Evolutionary conservation across 306 rosid species (phyloP), one percentile per base, ranked within the genome.

Genomic region (Oxytropis ochrocephala): DNA sequence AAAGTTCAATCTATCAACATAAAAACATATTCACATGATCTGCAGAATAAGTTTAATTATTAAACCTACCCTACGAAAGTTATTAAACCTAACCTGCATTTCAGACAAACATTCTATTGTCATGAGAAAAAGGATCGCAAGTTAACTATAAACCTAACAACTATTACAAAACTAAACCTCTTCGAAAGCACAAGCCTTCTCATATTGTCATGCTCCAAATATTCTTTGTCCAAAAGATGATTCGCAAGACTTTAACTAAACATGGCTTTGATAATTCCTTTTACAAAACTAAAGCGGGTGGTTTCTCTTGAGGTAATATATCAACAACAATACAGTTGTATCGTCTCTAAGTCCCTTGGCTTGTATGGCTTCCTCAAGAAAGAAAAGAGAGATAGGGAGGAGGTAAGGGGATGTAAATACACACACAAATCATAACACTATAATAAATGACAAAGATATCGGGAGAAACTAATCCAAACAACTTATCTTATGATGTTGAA

Each of bases 311-410:
- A 0, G 89, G 91, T 64, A 83, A 75, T 76, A 95, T 84, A 72
- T 95, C 99, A 65, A 91, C 83, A 67, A 95, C 93, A 19, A 95
- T 84, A 76, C 97, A 95, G 47, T 95, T 52, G 99, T 95, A 82
- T 95, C 99, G 81, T 95, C 99, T 71, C 99, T 84, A 79, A 95
- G 99, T 69, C 99, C 99, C 75, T 95, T 95, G 30, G 96, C 86
- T 65, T 82, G 93, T 43, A 95, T 18, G 61, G 99, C 85, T 75
- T 95, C 99, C 99, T 95, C 87, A 79, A 78, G 12, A 61, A 64
- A 57, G 67, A 48, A 47, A 52, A 48, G n/a, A n/a, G n/a, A 55
- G 50, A 78, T 0, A 8, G n/a, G 41, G 21, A 56, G 72, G 47
- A n/a, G n/a, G n/a, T 59, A 67, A 33, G 35, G 17, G n/a, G n/a